Conservation (phyloP, 2,329 filamentous ascomycete species). For the Aspergillus cejpii region DNA sequence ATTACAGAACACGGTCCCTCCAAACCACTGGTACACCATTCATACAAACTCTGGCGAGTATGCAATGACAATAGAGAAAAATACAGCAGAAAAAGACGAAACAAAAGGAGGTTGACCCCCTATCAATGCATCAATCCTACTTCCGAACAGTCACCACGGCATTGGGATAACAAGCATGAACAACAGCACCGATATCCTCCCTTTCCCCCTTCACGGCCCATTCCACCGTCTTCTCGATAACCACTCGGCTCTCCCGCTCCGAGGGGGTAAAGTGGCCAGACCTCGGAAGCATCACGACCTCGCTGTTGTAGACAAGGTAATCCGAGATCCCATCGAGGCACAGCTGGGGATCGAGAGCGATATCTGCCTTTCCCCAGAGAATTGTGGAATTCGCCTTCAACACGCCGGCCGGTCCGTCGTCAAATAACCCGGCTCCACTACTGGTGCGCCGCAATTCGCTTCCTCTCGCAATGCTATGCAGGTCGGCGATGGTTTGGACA, state of each 20-base stretch:
- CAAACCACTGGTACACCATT: neutral
- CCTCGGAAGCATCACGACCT: constrained; percentile 45
- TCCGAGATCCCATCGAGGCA: constrained; percentile 49
- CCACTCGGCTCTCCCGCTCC: constrained; percentile 41
- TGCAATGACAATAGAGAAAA: neutral
- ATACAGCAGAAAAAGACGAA: neutral
- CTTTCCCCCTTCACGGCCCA: constrained; percentile 37
- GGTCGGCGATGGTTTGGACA: constrained; percentile 43
- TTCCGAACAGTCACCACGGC: constrained; percentile 29
- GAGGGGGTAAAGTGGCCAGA: constrained; percentile 51
- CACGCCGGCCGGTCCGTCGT: constrained; percentile 40
- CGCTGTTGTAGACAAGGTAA: constrained; percentile 46
- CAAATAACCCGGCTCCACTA: constrained; percentile 41
- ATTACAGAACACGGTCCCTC: too few relatives aligned
- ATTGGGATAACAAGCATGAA: constrained; percentile 30
- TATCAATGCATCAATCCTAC: constrained; percentile 15
- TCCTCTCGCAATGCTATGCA: constrained; percentile 41
- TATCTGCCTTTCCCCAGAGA: constrained; percentile 49
- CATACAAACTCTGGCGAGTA: neutral
- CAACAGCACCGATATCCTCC: constrained; percentile 28
- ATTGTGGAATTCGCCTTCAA: constrained; percentile 49
- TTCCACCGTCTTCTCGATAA: constrained; percentile 38
- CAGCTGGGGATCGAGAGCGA: constrained; percentile 46
- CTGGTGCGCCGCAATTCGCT: constrained; percentile 27
- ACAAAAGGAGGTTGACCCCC: neutral